Evolutionary conservation across 2,329 filamentous ascomycete species (phyloP), one percentile per base, ranked within the genome.

Genomic region (Ophiostoma sp.): DNA sequence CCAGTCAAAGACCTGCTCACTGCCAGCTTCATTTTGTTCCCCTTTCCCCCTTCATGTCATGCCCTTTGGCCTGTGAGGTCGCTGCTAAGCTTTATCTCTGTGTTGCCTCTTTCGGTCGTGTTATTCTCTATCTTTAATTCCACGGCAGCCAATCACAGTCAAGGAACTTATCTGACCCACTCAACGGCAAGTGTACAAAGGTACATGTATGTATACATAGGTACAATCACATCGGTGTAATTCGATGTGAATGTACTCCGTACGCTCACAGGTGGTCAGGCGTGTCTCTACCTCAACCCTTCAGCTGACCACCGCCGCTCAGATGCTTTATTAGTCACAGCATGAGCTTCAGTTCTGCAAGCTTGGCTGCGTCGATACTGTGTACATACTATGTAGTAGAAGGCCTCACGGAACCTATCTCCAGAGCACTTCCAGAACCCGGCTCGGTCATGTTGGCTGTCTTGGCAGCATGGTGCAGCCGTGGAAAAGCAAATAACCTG

Each of bases 161-260:
- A 15, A 4, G 5, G 41, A n/a, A 10, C 67, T 73, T 73, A 73
- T 73, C 72, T 67, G 57, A 20, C 27, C 65, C 62, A 65, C 35
- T 11, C 52, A 15, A 4, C 20, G 1, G 1, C 33, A 33, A 31
- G 27, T 27, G 31, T 65, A 39, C 62, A 39, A 23, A 6, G 33
- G 35, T 65, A 65, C 62, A 11, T 20, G 4, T 36, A 35, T 62
- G 15, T 20, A 10, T 35, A 62, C 23, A 15, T 62, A 8, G 60
- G 62, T 65, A 65, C 62, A 41, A 23, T 17, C 17, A 39, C 27
- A 23, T 33, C 39, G 13, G 10, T 13, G 39, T 41, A 41, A 41
- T 41, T 13, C 23, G 27, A 1, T 13, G 20, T 48, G 20, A 48
- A 44, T 44, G 15, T n/a, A 57, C 8, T 10, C 44, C n/a, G n/a